Conservation (phyloP, 805 yeast genomes). For the Ogataea zsoltii region DNA sequence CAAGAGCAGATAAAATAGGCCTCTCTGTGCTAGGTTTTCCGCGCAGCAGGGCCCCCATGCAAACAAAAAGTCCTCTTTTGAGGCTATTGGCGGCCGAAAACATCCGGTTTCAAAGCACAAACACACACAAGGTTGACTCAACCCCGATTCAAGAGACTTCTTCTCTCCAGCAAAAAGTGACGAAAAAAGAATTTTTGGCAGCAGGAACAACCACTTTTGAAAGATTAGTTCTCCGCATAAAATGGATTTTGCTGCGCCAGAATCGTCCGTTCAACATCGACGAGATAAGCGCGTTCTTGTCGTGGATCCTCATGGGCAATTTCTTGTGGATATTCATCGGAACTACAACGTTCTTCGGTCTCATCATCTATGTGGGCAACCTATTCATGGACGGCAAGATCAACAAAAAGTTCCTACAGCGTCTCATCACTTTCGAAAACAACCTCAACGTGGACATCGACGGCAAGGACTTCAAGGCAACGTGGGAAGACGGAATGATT, state of each 20-base stretch:
- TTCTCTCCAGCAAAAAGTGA: background rate
- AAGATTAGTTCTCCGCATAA: slow-evolving; percentile 24
- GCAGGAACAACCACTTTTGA: slow-evolving; percentile 16
- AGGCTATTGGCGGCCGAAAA: background rate
- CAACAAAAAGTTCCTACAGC: slow-evolving; percentile 28
- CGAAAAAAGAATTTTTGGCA: slow-evolving; percentile 18
- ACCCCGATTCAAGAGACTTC: no score
- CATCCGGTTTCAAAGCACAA: background rate
- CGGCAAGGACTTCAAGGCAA: slow-evolving; percentile 40
- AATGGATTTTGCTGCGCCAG: slow-evolving; percentile 51
- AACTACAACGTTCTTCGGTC: slow-evolving; percentile 56
- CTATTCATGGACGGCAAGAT: slow-evolving; percentile 30
- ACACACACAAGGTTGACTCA: no score
- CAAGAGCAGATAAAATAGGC: no score
- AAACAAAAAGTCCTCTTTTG: background rate
- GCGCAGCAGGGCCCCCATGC: background rate
- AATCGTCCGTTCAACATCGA: slow-evolving; percentile 50
- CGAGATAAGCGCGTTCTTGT: slow-evolving; percentile 54
- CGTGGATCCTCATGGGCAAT: slow-evolving; percentile 61
- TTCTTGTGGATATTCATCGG: slow-evolving; percentile 55
- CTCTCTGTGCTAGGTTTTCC: background rate
- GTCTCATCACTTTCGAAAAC: slow-evolving; percentile 36
- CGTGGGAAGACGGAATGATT: slow-evolving; percentile 51
- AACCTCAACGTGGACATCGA: slow-evolving; percentile 29
- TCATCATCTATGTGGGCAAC: slow-evolving; percentile 46